Conservation (phyloP, 164 flowering plant species). For the Chimonanthus salicifolius region DNA sequence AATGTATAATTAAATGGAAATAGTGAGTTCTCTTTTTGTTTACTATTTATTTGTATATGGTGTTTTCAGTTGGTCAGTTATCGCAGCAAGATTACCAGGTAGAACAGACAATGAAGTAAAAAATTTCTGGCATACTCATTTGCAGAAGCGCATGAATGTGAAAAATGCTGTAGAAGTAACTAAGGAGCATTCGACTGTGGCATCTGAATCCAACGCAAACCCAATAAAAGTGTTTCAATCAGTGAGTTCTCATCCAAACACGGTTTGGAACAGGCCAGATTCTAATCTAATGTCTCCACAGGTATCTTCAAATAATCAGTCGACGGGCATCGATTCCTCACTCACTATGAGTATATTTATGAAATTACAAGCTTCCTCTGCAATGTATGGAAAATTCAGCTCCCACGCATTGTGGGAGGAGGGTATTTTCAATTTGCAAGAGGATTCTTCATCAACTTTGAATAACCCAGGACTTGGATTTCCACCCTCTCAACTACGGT, state of each 20-base stretch:
- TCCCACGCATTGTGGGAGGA: not conserved
- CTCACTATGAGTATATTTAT: not conserved
- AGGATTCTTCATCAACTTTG: not conserved
- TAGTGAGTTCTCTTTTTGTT: not conserved
- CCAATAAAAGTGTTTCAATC: not conserved
- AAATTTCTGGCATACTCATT: conserved; percentile 53
- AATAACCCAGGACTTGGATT: not conserved
- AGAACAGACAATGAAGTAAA: conserved; percentile 58
- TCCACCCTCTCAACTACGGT: not conserved
- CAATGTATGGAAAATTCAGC: not conserved
- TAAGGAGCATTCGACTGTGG: not conserved
- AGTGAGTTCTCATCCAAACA: not conserved
- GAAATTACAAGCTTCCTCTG: not conserved
- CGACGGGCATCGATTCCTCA: not conserved
- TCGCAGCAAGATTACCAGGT: conserved; percentile 52
- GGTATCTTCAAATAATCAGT: not conserved
- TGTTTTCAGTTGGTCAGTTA: conserved; percentile 38
- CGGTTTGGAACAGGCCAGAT: not conserved
- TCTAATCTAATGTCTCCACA: not conserved
- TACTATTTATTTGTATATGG: not conserved
- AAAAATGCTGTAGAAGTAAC: not conserved
- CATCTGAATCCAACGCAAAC: not conserved
- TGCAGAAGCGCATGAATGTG: conserved; percentile 33
- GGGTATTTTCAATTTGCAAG: not conserved
- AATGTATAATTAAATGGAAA: not conserved